phyloP scores from a whole-genome alignment of 1,139 yeast genomes.

The Taphrina confusa region DNA sequence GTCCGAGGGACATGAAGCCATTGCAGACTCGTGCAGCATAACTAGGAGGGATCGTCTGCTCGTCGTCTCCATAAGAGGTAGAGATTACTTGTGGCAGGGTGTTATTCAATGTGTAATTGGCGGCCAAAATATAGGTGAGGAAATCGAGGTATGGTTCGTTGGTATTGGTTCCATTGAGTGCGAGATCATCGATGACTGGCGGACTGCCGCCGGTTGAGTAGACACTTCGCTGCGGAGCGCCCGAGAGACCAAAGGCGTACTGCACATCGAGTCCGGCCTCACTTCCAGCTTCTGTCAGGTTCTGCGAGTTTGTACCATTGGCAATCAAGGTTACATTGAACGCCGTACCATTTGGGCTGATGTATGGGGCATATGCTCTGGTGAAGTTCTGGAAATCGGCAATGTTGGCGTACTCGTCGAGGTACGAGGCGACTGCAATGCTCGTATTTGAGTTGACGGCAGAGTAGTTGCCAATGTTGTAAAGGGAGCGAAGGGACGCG shows the following conservation, averaged over 20 bases:
- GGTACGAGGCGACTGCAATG: slow-evolving; percentile 19
- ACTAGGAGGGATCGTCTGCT: slow-evolving; percentile 12
- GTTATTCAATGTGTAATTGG: slow-evolving; percentile 6
- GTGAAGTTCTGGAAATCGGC: slow-evolving; percentile 9
- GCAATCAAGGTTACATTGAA: slow-evolving; percentile 11
- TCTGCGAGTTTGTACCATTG: slow-evolving; percentile 8
- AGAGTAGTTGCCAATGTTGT: slow-evolving; percentile 17
- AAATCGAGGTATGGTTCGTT: slow-evolving; percentile 18
- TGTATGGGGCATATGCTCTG: slow-evolving; percentile 9
- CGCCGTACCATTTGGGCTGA: neutral
- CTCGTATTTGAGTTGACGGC: slow-evolving; percentile 6
- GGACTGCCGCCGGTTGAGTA: slow-evolving; percentile 12
- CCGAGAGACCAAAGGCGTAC: slow-evolving; percentile 21
- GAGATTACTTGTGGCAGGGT: slow-evolving; percentile 22
- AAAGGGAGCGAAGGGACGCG: slow-evolving; percentile 16
- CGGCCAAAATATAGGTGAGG: slow-evolving; percentile 15
- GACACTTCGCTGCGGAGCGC: neutral
- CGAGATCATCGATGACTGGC: slow-evolving; percentile 1
- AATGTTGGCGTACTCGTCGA: slow-evolving; percentile 24
- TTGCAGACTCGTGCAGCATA: slow-evolving; percentile 19
- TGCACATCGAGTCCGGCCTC: slow-evolving; percentile 31
- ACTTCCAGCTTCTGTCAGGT: neutral
- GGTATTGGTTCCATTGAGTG: slow-evolving; percentile 7
- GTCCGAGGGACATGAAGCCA: slow-evolving; percentile 28
- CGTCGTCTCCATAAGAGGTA: slow-evolving; percentile 28